Base-by-base conservation (phyloP, 23 red algal species). In the Gracilaria domingensis region DNA sequence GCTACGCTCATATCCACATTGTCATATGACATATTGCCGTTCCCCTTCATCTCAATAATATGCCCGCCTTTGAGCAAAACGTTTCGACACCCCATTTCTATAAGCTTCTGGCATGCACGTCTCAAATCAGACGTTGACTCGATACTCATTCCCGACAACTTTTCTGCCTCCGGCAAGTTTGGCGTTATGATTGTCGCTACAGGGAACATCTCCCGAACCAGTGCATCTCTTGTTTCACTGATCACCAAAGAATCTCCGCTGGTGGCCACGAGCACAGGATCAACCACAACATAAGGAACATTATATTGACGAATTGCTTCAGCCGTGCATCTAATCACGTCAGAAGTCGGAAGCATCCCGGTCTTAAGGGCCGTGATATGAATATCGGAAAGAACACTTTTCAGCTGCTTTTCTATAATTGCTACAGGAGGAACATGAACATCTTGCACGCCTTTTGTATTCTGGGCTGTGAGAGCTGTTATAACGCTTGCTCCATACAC, bases 41-140 rank as follows among this genome's bases (percentile, higher is more conserved):
- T 56, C 21, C 14, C 30, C 25, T 49, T 48, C 45, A 14, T 24
- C 25, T 74, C 66, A 61, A 62, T 38, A 35, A 32, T 16, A 86
- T 99, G 97, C n/a, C 97, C 97, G 28, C 97, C 97, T 69, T 99
- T 99, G 24, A 99, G 53, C 40, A 99, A 75, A 24, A 94, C 97
- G 53, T 49, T 80, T 18, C 59, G 47, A 54, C 89, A 79, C 75
- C 94, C 97, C 64, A 84, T 75, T 20, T 47, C 35, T 8, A 51
- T 28, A 23, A 99, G 54, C 60, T 25, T 75, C 26, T 61, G 47
- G 24, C 88, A 90, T 28, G 93, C 90, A 33, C 61, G 51, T 44
- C 93, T 64, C 67, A 93, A 50, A 83, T 95, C 80, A 23, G 49
- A 37, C n/a, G 60, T 36, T 37, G 60, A 79, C 36, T 96, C 13